phyloP scores from a whole-genome alignment of 1,284 basidiomycete species.

The Mycena citricolor region DNA sequence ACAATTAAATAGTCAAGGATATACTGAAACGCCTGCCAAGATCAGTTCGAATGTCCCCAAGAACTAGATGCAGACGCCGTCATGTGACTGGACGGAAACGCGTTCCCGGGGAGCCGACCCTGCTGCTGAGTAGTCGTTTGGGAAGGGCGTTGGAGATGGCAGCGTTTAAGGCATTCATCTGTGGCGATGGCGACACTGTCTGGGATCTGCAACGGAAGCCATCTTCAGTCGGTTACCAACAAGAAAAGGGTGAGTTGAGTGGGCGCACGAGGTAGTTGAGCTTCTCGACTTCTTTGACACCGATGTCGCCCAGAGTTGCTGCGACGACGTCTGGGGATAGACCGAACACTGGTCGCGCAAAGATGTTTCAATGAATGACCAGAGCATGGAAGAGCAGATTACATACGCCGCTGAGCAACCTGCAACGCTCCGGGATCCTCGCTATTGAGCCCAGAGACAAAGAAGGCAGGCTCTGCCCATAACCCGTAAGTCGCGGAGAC shows the following conservation, averaged over 20 bases:
- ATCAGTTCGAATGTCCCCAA: too few species aligned
- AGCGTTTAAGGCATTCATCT: constrained; percentile 33
- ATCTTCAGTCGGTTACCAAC: too few species aligned
- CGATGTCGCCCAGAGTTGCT: constrained; percentile 35
- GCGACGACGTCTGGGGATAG: constrained; percentile 35
- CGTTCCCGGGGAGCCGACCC: constrained; percentile 31
- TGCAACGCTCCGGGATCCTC: constrained; percentile 34
- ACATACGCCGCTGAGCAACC: constrained; percentile 33
- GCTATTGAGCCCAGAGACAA: constrained; percentile 32
- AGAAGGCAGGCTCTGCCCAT: constrained; percentile 16
- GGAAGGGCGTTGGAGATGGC: constrained; percentile 27
- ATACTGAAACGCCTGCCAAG: too few species aligned
- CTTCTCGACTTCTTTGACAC: constrained; percentile 33
- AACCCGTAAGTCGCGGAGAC: not conserved
- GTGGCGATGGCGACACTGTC: constrained; percentile 34
- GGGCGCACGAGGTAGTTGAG: too few species aligned
- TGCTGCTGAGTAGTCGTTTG: constrained; percentile 34
- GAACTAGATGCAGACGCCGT: too few species aligned
- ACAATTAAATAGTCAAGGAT: too few species aligned
- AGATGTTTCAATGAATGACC: not conserved
- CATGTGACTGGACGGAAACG: too few species aligned
- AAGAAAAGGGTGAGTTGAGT: too few species aligned
- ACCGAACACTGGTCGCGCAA: constrained; percentile 26
- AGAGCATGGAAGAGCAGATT: not conserved
- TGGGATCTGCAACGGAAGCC: constrained; percentile 35